These are phyloP conservation scores for Plasmodium blacklocki DNA, from an alignment of 169 alveolate genomes.

Conservation along the genomic window DNA sequence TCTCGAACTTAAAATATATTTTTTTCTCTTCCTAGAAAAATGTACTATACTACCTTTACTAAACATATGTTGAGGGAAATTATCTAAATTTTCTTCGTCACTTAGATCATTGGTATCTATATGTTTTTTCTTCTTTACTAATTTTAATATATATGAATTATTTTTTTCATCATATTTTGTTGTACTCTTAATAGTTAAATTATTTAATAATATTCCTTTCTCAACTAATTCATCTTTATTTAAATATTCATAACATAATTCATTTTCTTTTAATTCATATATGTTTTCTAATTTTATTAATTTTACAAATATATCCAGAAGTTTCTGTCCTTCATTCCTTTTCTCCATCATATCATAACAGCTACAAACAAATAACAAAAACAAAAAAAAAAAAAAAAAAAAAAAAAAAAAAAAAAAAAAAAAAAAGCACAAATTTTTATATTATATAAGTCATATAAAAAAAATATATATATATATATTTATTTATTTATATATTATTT, in stretches of 20 bases:
- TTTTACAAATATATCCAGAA: slow-evolving; percentile 31
- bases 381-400: not conserved
- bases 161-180: slow-evolving; percentile 33
- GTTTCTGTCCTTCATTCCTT: not conserved
- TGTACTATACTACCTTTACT: slow-evolving; percentile 66
- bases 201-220: slow-evolving; percentile 42
- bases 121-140: slow-evolving; percentile 42
- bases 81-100: slow-evolving; percentile 69
- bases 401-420: not conserved
- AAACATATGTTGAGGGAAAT: slow-evolving; percentile 28
- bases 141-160: slow-evolving; percentile 34
- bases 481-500: too few relatives aligned
- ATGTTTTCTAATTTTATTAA: slow-evolving; percentile 43
- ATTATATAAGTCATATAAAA: too few relatives aligned
- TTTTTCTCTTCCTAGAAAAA: slow-evolving; percentile 64
- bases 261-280: slow-evolving; percentile 44
- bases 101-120: slow-evolving; percentile 45
- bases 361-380: not conserved
- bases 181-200: slow-evolving; percentile 36
- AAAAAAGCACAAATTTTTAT: not conserved
- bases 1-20: slow-evolving; percentile 4
- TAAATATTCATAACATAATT: slow-evolving; percentile 56
- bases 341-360: not conserved
- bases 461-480: too few relatives aligned
- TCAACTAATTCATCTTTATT: slow-evolving; percentile 64